Percentiles rank a stretch among this genome's conserved stretches.
Conservation (phyloP, 768 basidiomycete species). For the Daedalea quercina region DNA sequence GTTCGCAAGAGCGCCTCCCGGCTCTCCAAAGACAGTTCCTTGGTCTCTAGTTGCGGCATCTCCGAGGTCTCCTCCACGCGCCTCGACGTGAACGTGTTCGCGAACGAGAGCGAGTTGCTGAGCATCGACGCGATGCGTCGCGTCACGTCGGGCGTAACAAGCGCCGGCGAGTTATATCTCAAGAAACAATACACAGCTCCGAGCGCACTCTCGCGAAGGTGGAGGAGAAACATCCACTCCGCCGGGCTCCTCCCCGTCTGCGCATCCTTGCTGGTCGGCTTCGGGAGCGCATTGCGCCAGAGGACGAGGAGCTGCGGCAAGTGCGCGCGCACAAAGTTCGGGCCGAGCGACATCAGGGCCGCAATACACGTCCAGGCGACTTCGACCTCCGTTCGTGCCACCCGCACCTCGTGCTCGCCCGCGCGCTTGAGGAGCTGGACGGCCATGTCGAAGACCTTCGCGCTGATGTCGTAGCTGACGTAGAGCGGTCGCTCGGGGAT, state of each 20-base stretch:
- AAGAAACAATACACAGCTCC: conserved; percentile 87
- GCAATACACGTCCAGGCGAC: conserved; percentile 92
- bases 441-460: conserved; percentile 88
- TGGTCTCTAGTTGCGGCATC: conserved; percentile 24
- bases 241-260: conserved; percentile 52
- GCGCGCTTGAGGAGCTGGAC: conserved; percentile 85
- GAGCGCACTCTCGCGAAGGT: conserved; percentile 85
- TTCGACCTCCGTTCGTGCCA: conserved; percentile 82
- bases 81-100: conserved; percentile 72
- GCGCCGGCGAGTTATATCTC: conserved; percentile 61
- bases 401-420: conserved; percentile 81
- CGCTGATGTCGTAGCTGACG: conserved; percentile 88
- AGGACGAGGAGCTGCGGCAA: conserved; percentile 90
- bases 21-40: conserved; percentile 57
- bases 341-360: conserved; percentile 86
- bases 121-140: conserved; percentile 83
- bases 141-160: conserved; percentile 88
- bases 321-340: conserved; percentile 89
- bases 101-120: conserved; percentile 85
- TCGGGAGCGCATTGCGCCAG: conserved; percentile 96
- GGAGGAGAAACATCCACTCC: conserved; percentile 90
- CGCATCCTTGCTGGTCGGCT: conserved; percentile 86
- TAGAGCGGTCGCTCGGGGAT: conserved; percentile 87
- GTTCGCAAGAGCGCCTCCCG: conserved; percentile 80
- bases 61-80: conserved; percentile 57